Evolutionary conservation across 2,329 filamentous ascomycete genomes (phyloP), one percentile per base, ranked within the genome.

Genomic region (Corynespora cassiicola): DNA sequence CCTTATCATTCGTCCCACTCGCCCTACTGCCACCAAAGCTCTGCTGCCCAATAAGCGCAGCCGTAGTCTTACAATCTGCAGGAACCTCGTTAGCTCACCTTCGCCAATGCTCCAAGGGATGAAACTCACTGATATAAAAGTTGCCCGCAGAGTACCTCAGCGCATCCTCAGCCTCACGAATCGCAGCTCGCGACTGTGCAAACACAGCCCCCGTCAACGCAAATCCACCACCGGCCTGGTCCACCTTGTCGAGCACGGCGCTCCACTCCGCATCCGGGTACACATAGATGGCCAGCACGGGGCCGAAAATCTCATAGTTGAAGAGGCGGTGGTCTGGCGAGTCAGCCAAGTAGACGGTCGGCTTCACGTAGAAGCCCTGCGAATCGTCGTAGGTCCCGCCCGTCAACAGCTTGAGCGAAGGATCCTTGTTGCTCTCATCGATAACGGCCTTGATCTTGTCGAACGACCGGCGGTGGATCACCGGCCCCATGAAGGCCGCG

Each of bases 381-480:
- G 79, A 84, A 30, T 81, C 80, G 65, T 92, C 87, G 65, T 91
- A 86, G 47, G 77, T 84, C 47, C 89, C 89, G 30, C 89, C 90
- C 1, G 76, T 79, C 7, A 95, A 67, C 2, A 91, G 76, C 65
- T 86, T 78, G 18, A 95, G 78, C 47, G 85, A 81, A 7, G 77
- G 68, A 64, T 94, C 89, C 3, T 76, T 75, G 70, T 88, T 90
- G 14, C 88, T 86, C 19, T 80, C 81, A 44, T 92, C 86, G 50
- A 95, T 94, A 37, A 85, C 85, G 10, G 76, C 75, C 2, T 81
- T 77, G 6, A 95, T 79, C 71, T 90, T 91, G 65, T 88, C 80
- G 76, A 94, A 95, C 2, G 86, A 86, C 10, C 75, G 79, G 47
- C 82, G 77, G 72, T 94, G 88, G 65, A 95, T 94, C 38, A 95